A percentile compares a stretch with the other conserved stretches of the same genome.
phyloP scores from a whole-genome alignment of 2,329 filamentous ascomycete genomes.

The Cercospora citrullina region DNA sequence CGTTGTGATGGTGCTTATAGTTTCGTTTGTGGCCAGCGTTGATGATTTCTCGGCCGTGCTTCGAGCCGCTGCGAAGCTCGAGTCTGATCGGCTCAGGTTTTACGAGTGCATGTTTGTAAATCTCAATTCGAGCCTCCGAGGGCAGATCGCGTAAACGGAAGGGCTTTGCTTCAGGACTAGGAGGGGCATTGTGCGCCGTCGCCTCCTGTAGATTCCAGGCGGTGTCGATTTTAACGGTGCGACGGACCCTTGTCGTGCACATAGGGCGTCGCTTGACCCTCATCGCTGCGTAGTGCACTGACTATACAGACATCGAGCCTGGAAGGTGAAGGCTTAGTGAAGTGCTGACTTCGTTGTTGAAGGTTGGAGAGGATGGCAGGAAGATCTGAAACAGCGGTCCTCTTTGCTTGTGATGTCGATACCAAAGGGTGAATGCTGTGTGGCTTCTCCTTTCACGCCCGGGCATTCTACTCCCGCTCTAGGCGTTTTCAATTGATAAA shows the following conservation, averaged over 20 bases:
- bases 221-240: background rate
- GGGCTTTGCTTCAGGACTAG: background rate
- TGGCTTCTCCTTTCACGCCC: background rate
- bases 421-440: background rate
- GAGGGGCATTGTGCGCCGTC: background rate
- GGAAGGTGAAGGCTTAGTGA: background rate
- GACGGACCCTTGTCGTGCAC: background rate
- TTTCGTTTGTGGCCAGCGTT: background rate
- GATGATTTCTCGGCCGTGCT: background rate
- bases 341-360: background rate
- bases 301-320: background rate
- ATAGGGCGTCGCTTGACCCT: background rate
- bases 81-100: background rate
- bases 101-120: background rate
- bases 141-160: background rate
- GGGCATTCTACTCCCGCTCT: background rate
- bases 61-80: background rate
- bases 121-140: background rate
- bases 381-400: background rate
- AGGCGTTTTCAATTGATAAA: background rate
- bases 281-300: background rate
- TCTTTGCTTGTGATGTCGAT: background rate
- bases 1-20: background rate
- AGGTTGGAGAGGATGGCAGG: background rate
- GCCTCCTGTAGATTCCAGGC: background rate